These are phyloP conservation scores for Lyophyllum decastes DNA, from an alignment of 768 basidiomycete genomes.

Conservation along the genomic window DNA sequence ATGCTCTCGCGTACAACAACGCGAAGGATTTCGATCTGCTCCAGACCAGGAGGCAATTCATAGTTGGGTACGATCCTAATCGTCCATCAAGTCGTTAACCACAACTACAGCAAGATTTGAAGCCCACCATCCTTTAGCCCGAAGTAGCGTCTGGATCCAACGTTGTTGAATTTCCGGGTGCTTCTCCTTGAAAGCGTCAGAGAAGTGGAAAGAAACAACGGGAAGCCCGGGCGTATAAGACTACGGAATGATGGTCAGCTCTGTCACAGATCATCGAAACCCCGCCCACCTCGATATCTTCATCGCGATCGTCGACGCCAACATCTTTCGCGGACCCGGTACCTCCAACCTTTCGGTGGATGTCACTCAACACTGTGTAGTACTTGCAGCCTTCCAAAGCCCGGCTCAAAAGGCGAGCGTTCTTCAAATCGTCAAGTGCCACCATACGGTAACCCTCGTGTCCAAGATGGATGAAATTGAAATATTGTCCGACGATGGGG, in stretches of 20 bases:
- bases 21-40: constrained; percentile 60
- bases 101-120: constrained; percentile 20
- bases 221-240: constrained; percentile 61
- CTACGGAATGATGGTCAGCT: constrained; percentile 24
- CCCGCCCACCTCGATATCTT: constrained; percentile 54
- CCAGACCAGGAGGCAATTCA: constrained; percentile 51
- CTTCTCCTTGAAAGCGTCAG: constrained; percentile 53
- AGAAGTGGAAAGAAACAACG: constrained; percentile 67
- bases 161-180: constrained; percentile 61
- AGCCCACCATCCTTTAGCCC: constrained; percentile 56
- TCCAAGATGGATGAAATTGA: constrained; percentile 63
- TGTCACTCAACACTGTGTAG: constrained; percentile 54
- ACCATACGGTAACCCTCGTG: constrained; percentile 55
- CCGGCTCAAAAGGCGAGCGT: constrained; percentile 63
- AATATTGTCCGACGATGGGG: constrained; percentile 64
- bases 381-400: constrained; percentile 60
- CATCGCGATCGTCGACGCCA: constrained; percentile 44
- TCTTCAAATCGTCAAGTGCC: constrained; percentile 52
- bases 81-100: not conserved
- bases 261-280: constrained; percentile 6
- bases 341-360: constrained; percentile 40
- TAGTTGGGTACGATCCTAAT: constrained; percentile 52
- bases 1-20: constrained; percentile 67
- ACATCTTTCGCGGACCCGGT: constrained; percentile 35
- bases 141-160: constrained; percentile 55